These are phyloP conservation scores for Podaxis rugospora DNA, from an alignment of 768 basidiomycete genomes.

Conservation along the genomic window DNA sequence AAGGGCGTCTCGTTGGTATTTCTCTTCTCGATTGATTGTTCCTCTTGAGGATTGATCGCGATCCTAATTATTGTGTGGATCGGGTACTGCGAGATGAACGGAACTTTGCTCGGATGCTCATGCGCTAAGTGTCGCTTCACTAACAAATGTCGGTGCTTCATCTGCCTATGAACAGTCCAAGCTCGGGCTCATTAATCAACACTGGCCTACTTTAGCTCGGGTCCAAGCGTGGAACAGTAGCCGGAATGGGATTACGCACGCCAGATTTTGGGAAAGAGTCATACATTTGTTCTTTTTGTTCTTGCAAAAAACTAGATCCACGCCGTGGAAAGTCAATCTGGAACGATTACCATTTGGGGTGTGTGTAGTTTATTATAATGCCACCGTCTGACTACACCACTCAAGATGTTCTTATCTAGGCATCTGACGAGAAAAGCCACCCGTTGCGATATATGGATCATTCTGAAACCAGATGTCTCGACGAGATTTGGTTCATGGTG, in stretches of 20 bases:
- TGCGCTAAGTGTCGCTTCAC: not conserved
- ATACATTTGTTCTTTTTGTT: constrained; percentile 7
- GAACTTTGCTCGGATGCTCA: not conserved
- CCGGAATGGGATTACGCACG: not conserved
- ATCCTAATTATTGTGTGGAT: not conserved
- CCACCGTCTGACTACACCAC: not conserved
- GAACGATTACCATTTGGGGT: constrained; percentile 9
- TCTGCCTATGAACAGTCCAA: constrained; percentile 2
- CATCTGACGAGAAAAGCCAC: not conserved
- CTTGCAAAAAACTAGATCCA: constrained; percentile 4
- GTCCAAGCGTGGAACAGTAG: not conserved
- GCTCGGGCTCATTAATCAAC: not conserved
- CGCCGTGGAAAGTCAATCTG: constrained; percentile 2
- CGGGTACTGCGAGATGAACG: not conserved
- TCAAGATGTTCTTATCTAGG: not conserved
- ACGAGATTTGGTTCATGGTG: not conserved
- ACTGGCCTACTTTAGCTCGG: not conserved
- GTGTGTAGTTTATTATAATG: constrained; percentile 2
- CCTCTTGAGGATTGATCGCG: not conserved
- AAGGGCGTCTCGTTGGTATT: not conserved
- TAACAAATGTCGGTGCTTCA: not conserved
- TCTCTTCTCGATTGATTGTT: not conserved
- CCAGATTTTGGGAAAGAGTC: not conserved
- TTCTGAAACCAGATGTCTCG: not conserved
- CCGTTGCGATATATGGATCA: constrained; percentile 3